Evolutionary conservation across 2,329 filamentous ascomycete genomes (phyloP).

Genomic region (Ascochyta viciae-villosae): DNA sequence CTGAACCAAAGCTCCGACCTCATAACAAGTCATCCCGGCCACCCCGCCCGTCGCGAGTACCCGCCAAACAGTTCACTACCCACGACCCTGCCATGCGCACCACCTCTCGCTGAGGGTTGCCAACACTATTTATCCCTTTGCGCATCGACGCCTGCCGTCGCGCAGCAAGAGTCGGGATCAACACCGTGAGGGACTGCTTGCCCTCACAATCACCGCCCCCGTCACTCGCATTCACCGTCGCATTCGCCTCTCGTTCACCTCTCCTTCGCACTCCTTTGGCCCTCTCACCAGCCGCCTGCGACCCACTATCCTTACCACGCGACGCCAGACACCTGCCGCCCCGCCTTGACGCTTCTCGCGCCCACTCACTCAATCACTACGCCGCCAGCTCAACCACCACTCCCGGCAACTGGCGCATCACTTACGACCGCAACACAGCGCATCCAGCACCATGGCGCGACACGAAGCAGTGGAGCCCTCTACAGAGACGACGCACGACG

Average conservation of each 20-base stretch:
- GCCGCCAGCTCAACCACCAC: slow-evolving; percentile 2
- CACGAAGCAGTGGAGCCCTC: slow-evolving; percentile 24
- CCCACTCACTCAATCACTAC: slow-evolving; percentile 3
- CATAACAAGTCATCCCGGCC: slow-evolving; percentile 23
- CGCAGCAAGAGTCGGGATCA: slow-evolving; percentile 22
- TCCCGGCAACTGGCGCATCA: slow-evolving; percentile 2
- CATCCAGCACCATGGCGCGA: slow-evolving; percentile 29
- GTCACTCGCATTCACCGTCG: slow-evolving; percentile 26
- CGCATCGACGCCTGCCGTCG: slow-evolving; percentile 17
- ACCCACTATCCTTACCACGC: slow-evolving; percentile 6
- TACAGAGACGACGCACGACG: slow-evolving; percentile 26
- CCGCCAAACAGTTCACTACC: slow-evolving; percentile 8
- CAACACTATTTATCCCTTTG: slow-evolving; percentile 15
- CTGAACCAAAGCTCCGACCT: slow-evolving; percentile 19
- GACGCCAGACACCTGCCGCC: neutral
- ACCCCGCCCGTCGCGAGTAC: slow-evolving; percentile 15
- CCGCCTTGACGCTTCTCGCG: slow-evolving; percentile 2
- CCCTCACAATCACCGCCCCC: slow-evolving; percentile 17
- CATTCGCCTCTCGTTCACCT: slow-evolving; percentile 7
- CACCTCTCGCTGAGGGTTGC: slow-evolving; percentile 13
- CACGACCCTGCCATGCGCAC: slow-evolving; percentile 16
- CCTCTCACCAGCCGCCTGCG: slow-evolving; percentile 8
- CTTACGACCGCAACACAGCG: slow-evolving; percentile 15
- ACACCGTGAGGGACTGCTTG: slow-evolving; percentile 18
- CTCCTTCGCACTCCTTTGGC: slow-evolving; percentile 9